Conservation (phyloP, 768 basidiomycete species). For the Macrolepiota fuliginosa region DNA sequence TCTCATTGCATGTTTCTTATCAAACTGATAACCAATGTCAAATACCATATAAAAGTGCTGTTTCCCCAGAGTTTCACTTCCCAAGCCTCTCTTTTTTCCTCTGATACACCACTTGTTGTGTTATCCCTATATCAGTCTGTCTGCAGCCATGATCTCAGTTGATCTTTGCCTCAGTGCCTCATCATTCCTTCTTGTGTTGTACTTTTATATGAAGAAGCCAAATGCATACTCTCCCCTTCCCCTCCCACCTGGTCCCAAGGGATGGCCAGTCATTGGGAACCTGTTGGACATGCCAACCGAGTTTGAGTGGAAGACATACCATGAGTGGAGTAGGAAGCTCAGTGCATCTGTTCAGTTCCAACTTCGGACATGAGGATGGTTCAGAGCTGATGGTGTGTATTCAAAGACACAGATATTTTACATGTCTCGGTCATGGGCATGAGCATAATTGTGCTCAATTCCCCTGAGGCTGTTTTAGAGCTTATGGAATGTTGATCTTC, state of each 20-base stretch:
- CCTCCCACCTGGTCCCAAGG: constrained; percentile 41
- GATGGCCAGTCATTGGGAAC: constrained; percentile 39
- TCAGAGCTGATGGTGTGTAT: not conserved
- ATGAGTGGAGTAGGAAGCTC: constrained; percentile 36
- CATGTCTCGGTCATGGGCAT: constrained; percentile 25
- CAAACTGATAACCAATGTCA: too few species aligned
- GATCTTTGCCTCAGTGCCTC: constrained; percentile 15
- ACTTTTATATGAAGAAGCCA: constrained; percentile 17
- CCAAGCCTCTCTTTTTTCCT: too few species aligned
- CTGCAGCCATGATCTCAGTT: constrained; percentile 11
- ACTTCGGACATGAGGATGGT: not conserved
- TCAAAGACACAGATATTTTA: constrained; percentile 27
- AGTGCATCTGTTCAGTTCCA: constrained; percentile 21
- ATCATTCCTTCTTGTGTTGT: constrained; percentile 19
- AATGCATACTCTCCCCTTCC: constrained; percentile 15
- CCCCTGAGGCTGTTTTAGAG: constrained; percentile 33
- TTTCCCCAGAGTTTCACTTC: too few species aligned
- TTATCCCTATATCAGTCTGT: too few species aligned
- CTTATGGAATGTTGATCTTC: constrained; percentile 40
- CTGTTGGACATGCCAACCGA: constrained; percentile 35
- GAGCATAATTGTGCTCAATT: constrained; percentile 31
- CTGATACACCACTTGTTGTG: too few species aligned
- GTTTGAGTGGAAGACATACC: constrained; percentile 35
- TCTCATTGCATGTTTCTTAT: too few species aligned
- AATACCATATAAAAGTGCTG: too few species aligned